Percentiles rank a stretch among this genome's conserved stretches.
These are phyloP conservation scores for Ceratobasidium sp. DNA, from an alignment of 1,284 basidiomycete genomes.

Conservation along the genomic window DNA sequence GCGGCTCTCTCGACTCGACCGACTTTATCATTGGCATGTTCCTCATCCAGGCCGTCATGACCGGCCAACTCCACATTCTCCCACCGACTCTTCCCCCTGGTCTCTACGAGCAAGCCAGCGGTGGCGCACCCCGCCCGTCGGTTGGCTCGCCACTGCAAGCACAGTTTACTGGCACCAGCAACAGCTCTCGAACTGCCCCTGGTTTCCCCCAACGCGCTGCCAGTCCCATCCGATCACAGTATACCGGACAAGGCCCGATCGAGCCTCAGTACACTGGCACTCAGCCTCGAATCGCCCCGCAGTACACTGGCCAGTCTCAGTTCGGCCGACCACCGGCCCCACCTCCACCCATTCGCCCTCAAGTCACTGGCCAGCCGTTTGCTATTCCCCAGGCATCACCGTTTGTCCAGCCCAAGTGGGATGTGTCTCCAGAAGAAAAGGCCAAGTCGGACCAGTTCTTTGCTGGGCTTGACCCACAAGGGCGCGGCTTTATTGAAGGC, in stretches of 20 bases:
- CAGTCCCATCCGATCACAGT: slow-evolving; percentile 60
- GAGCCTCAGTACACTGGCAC: slow-evolving; percentile 58
- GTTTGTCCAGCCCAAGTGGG: slow-evolving; percentile 63
- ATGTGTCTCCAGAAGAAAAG: slow-evolving; percentile 84
- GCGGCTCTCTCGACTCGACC: slow-evolving; percentile 85
- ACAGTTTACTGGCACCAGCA: slow-evolving; percentile 48
- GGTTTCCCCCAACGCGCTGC: slow-evolving; percentile 47
- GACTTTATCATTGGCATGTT: slow-evolving; percentile 99
- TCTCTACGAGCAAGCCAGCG: slow-evolving; percentile 84
- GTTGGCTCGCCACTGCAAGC: slow-evolving; percentile 43
- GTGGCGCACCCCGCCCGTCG: slow-evolving; percentile 51
- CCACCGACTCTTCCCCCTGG: slow-evolving; percentile 83
- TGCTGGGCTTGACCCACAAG: slow-evolving; percentile 76
- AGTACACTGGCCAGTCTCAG: slow-evolving; percentile 42
- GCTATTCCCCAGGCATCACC: slow-evolving; percentile 44
- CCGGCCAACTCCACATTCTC: slow-evolving; percentile 72
- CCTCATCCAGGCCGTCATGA: slow-evolving; percentile 91
- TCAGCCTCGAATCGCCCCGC: slow-evolving; percentile 28
- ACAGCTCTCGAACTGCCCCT: slow-evolving; percentile 65
- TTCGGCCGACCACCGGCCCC: slow-evolving; percentile 41
- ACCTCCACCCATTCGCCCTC: slow-evolving; percentile 51
- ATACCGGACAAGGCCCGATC: slow-evolving; percentile 61
- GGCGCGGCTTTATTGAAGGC: slow-evolving; percentile 85
- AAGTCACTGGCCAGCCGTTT: slow-evolving; percentile 48
- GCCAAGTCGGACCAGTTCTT: slow-evolving; percentile 82